Conservation (phyloP, 345 rosid species). For the Ceriops tagal region DNA sequence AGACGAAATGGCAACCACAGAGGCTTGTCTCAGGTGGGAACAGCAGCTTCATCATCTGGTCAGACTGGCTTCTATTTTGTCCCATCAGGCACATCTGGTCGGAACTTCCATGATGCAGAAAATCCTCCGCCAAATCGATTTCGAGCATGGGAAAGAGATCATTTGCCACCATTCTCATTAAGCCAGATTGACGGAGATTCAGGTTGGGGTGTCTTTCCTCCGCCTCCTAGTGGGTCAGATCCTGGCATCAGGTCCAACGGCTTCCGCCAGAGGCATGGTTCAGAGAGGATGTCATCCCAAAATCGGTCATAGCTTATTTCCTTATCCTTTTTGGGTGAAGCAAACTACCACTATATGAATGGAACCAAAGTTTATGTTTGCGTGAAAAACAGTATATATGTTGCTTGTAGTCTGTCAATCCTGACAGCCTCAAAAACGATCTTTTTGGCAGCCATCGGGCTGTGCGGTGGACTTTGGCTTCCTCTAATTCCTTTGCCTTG, state of each 20-base stretch:
- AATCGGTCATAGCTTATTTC: conserved; percentile 40
- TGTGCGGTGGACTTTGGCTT: conserved; percentile 42
- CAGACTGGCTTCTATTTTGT: conserved; percentile 68
- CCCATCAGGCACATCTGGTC: conserved; percentile 47
- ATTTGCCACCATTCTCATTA: conserved; percentile 11
- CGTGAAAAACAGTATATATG: conserved; percentile 51
- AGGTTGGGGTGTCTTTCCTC: conserved; percentile 37
- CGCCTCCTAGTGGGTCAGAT: conserved; percentile 20
- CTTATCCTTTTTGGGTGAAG: conserved; percentile 30
- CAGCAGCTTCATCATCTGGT: conserved; percentile 61
- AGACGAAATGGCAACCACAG: conserved; percentile 54
- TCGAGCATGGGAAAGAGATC: conserved; percentile 70
- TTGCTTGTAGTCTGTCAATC: conserved; percentile 36
- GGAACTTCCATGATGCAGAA: conserved; percentile 51
- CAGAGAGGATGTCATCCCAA: conserved; percentile 61
- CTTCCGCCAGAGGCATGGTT: conserved; percentile 40
- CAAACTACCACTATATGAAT: conserved; percentile 33
- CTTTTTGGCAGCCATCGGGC: conserved; percentile 34
- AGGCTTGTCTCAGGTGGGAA: conserved; percentile 52
- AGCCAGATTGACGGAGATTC: conserved; percentile 43
- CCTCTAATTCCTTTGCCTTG: conserved; percentile 36
- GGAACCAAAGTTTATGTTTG: conserved; percentile 51
- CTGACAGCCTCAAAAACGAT: conserved; percentile 26
- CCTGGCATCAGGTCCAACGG: conserved; percentile 27
- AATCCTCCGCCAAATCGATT: conserved; percentile 35